Percentiles rank a stretch among this genome's conserved stretches.
Evolutionary conservation across 108 stramenopile species (phyloP).

Genomic region (Skeletonema grethae): DNA sequence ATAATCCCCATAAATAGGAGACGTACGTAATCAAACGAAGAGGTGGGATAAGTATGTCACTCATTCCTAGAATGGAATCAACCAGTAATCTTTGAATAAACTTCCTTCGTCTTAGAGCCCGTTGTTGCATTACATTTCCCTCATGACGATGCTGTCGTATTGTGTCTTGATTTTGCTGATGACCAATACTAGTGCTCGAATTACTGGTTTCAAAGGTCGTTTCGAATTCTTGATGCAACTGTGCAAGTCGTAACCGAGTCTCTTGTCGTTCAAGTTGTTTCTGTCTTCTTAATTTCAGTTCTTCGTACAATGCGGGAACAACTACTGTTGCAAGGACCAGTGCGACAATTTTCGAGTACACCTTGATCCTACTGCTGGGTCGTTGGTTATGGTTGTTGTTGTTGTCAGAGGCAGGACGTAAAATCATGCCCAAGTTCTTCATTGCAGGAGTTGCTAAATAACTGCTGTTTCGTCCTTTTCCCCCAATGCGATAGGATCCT

Average conservation of each 20-base stretch:
- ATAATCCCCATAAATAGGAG: constrained; percentile 44
- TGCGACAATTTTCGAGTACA: constrained; percentile 28
- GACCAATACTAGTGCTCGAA: not conserved
- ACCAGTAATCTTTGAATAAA: constrained; percentile 10
- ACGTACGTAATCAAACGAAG: constrained; percentile 39
- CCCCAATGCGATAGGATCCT: constrained; percentile 30
- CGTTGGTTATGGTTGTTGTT: not conserved
- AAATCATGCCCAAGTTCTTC: constrained; percentile 37
- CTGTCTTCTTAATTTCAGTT: constrained; percentile 30
- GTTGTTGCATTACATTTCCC: constrained; percentile 4
- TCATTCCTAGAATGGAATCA: constrained; percentile 39
- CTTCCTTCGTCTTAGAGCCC: constrained; percentile 31
- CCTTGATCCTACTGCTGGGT: constrained; percentile 7
- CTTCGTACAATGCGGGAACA: constrained; percentile 32
- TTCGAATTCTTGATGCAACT: constrained; percentile 15
- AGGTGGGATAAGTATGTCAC: constrained; percentile 41
- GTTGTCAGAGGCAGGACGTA: constrained; percentile 5
- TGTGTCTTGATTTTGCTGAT: not conserved
- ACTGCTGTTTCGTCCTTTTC: not conserved
- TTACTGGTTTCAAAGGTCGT: no score
- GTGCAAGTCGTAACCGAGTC: constrained; percentile 9
- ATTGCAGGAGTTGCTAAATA: constrained; percentile 43
- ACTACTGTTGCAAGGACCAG: constrained; percentile 34
- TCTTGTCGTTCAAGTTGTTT: constrained; percentile 30
- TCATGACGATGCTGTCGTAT: not conserved